Evolutionary conservation across 768 basidiomycete species (phyloP), one percentile per base, ranked within the genome.

Genomic region (Hortiboletus campestris): DNA sequence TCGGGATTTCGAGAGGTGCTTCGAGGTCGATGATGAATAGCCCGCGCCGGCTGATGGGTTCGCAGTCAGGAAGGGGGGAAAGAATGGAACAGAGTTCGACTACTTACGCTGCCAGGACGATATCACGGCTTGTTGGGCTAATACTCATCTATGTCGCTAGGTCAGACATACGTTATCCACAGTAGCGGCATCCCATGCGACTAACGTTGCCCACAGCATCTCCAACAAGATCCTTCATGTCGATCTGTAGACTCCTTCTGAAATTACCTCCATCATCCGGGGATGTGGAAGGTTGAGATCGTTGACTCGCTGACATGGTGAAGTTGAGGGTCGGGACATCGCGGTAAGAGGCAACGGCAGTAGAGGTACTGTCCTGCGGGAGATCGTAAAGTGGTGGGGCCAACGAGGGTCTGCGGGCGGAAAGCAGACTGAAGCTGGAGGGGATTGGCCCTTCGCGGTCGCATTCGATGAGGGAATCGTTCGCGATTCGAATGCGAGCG

Each of bases 11-110:
- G 17, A 91, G 77, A 1, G 93, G 92, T 13, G 89, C 83, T 57
- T 94, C 87, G 16, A 99, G 79, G 76, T 98, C 97, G 57, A 99
- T 91, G 54, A 98, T 94, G 69, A 91, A 98, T 16, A 99, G 78
- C 0, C 96, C 96, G 53, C 93, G 86, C 6, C 95, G 88, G 19
- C 85, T 86, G 65, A 9, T 38, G 8, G 22, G 42, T 39, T 35
- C 17, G 45, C 1, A 8, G 19, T 58, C 41, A 58, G 43, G 25
- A 32, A 28, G 25, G 17, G 25, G 17, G 35, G 46, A 12, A 17
- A 3, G 25, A 16, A 14, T 2, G 1, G 25, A 42, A 10, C 34
- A 46, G 42, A 22, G 2, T 2, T 13, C 1, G 28, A 28, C 45
- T 43, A 73, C 86, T 62, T 74, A 92, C 88, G 91, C 88, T 47